These are phyloP conservation scores for Hypoxylon sp. DNA, from an alignment of 2,329 filamentous ascomycete genomes.

Conservation along the genomic window DNA sequence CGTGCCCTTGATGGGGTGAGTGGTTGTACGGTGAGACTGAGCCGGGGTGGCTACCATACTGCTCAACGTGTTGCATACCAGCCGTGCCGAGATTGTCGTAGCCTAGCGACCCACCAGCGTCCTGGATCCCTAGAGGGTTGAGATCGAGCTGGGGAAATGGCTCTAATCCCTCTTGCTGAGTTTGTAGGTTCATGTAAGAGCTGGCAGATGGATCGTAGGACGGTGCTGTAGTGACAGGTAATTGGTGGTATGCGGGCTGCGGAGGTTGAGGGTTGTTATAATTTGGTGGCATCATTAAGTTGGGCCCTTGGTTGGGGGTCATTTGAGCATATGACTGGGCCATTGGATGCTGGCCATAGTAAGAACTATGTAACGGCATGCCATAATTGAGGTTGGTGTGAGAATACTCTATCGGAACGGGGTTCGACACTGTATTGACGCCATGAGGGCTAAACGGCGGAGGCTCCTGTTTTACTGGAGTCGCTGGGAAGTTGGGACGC, in stretches of 20 bases:
- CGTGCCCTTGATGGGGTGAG: slow-evolving; percentile 57
- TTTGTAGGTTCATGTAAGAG: slow-evolving; percentile 51
- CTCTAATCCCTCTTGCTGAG: slow-evolving; percentile 49
- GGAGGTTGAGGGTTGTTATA: slow-evolving; percentile 33
- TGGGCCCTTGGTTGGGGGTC: slow-evolving; percentile 36
- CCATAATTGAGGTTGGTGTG: slow-evolving; percentile 38
- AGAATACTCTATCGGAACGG: slow-evolving; percentile 42
- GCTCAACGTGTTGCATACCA: slow-evolving; percentile 50
- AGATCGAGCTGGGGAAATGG: slow-evolving; percentile 52
- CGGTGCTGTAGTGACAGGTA: slow-evolving; percentile 51
- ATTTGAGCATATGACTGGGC: slow-evolving; percentile 33
- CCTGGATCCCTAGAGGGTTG: slow-evolving; percentile 56
- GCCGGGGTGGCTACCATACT: slow-evolving; percentile 56
- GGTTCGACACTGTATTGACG: slow-evolving; percentile 35
- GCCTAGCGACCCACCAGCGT: slow-evolving; percentile 47
- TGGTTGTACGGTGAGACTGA: slow-evolving; percentile 59
- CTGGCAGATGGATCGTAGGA: slow-evolving; percentile 46
- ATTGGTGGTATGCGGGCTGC: slow-evolving; percentile 48
- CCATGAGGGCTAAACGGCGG: slow-evolving; percentile 41
- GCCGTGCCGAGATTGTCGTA: slow-evolving; percentile 53
- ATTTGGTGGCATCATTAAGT: slow-evolving; percentile 45
- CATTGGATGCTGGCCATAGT: slow-evolving; percentile 42
- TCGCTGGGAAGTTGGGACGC: slow-evolving; percentile 54
- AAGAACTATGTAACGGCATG: slow-evolving; percentile 42
- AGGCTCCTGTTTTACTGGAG: slow-evolving; percentile 52